Evolutionary conservation across 257 asterid genomes (phyloP), one percentile per base, ranked within the genome.

Genomic region (Primulina tabacum): DNA sequence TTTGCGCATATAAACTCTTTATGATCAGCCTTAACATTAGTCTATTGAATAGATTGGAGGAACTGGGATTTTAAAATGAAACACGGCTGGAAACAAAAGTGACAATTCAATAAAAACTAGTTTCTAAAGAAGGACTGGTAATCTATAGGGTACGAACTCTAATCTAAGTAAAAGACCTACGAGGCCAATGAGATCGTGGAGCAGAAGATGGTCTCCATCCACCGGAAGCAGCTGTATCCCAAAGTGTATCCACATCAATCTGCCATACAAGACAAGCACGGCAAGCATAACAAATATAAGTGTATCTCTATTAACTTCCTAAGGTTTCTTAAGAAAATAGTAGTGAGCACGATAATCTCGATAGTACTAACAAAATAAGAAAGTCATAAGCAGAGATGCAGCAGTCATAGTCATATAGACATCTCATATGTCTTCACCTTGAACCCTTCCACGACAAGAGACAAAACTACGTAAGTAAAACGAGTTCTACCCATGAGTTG

Each of bases 121-220:
- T 62, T 29, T 59, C 35, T 40, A 20, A 38, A 35, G 38, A 67
- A 20, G 70, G 32, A 73, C 4, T 67, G 52, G 40, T 30, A 61
- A 52, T 33, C 28, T 32, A 40, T 66, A 6, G 8, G 70, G 38
- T 28, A 73, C 8, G 8, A 28, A 67, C 71, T 8, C 32, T 29
- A 11, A 67, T 30, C n/a, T 11, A 60, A 58, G n/a, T 18, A 33
- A 32, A 76, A 58, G 67, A 78, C 92, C 11, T 89, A 93, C 97
- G 75, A 18, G 96, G 96, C 99, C 99, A 93, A 80, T 91, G 77
- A 74, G 94, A 86, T 76, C 97, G 83, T 21, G 99, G 99, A 69
- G 96, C 90, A 78, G 99, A 93, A 3, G 99, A 93, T 43, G 99
- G 96, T 74, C 89, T 87, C 99, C 99, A 93, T 66, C 92, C 97